Evolutionary conservation across 129 eudicot genomes (phyloP), one percentile per base, ranked within the genome.

Genomic region (Centrapalus pauciflorus): DNA sequence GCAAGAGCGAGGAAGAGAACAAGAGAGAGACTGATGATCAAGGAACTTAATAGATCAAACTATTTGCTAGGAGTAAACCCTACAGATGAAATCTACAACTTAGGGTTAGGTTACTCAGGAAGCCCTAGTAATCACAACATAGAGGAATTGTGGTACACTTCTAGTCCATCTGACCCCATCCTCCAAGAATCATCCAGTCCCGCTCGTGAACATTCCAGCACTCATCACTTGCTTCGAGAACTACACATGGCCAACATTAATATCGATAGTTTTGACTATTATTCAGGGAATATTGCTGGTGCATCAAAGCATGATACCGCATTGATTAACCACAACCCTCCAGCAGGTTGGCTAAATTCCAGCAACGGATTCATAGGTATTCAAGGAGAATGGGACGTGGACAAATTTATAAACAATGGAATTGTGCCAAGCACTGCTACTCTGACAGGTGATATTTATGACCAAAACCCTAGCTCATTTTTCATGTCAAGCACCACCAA

Each of bases 1-100:
- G 86, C 79, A 58, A 74, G 86, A 55, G 90, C 90, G 0, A 77
- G 86, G 49, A 69, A 77, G 14, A 70, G 90, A 76, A 80, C 90
- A 58, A 71, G 72, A 45, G 81, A 70, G 45, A 84, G 83, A 52
- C 27, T 61, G 52, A 43, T 70, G 73, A 84, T 32, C 46, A 83
- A 66, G 63, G 72, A 67, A 32, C 51, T 63, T 40, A 70, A 64
- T 24, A 59, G 38, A 38, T 54, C 70, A 61, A 41, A 46, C 16
- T 33, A 55, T 25, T 25, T 61, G 61, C 37, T 25, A 26, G 48
- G 46, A n/a, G 45, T 16, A n/a, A 43, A 74, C 58, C 59, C 46
- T 75, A 66, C 55, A 27, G 12, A 38, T 58, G 67, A 64, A 37
- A 41, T 69, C 49, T 20, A 49, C 12, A 59, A 73, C 43, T 57